phyloP scores from a whole-genome alignment of 768 basidiomycete genomes.

The Butyriboletus loyo region DNA sequence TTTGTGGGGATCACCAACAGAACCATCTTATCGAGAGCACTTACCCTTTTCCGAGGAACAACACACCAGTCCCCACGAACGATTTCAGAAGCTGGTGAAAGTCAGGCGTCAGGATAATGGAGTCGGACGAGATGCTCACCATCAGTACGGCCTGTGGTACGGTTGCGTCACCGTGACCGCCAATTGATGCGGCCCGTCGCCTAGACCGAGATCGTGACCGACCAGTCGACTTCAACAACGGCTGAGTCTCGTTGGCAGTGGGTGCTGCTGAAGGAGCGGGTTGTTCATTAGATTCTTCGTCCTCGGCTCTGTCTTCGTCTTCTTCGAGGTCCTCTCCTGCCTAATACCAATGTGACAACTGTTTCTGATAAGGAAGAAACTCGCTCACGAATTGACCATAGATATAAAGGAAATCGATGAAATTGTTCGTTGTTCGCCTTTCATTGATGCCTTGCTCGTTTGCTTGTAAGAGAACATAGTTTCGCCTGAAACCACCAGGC shows the following conservation, averaged over 20 bases:
- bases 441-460: constrained; percentile 63
- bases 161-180: constrained; percentile 79
- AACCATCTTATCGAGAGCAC: not conserved
- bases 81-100: constrained; percentile 76
- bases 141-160: constrained; percentile 91
- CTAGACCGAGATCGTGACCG: constrained; percentile 52
- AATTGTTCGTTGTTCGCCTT: constrained; percentile 69
- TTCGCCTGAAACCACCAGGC: constrained; percentile 91
- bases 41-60: constrained; percentile 94
- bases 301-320: constrained; percentile 64
- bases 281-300: constrained; percentile 47
- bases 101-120: not conserved
- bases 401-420: constrained; percentile 91
- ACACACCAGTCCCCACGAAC: constrained; percentile 92
- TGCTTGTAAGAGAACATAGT: constrained; percentile 75
- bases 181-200: constrained; percentile 54
- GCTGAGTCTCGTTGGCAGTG: constrained; percentile 46
- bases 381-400: constrained; percentile 92
- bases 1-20: constrained; percentile 4
- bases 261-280: constrained; percentile 7
- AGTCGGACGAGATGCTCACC: constrained; percentile 44
- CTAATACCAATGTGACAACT: constrained; percentile 36
- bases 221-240: constrained; percentile 44
- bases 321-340: constrained; percentile 92
- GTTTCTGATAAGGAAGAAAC: not conserved